phyloP scores from a whole-genome alignment of 129 eudicot species.

The Flaveria brownii region DNA sequence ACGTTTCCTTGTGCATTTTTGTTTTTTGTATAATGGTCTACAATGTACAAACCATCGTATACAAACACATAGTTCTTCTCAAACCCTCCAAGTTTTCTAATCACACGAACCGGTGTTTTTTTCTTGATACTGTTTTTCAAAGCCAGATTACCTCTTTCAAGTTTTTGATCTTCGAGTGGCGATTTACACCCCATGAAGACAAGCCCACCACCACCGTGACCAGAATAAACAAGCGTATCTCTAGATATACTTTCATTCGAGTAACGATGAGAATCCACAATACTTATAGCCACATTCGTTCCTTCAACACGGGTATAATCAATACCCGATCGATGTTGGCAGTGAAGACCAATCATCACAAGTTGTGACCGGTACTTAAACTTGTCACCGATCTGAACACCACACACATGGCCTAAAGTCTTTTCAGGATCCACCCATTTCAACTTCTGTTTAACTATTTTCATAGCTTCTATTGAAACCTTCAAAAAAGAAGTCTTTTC shows the following conservation, averaged over 20 bases:
- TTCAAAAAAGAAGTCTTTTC: slow-evolving; percentile 8
- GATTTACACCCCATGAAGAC: background rate
- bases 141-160: slow-evolving; percentile 47
- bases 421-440: slow-evolving; percentile 32
- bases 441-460: slow-evolving; percentile 22
- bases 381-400: slow-evolving; percentile 52
- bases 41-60: slow-evolving; percentile 47
- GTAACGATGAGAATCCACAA: slow-evolving; percentile 57
- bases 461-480: slow-evolving; percentile 28
- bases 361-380: slow-evolving; percentile 51
- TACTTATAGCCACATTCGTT: slow-evolving; percentile 47
- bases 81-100: slow-evolving; percentile 2
- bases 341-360: slow-evolving; percentile 51
- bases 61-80: slow-evolving; percentile 9
- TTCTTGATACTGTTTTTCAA: slow-evolving; percentile 39
- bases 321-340: slow-evolving; percentile 44
- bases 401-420: slow-evolving; percentile 44
- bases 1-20: slow-evolving; percentile 43
- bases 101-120: slow-evolving; percentile 38
- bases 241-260: slow-evolving; percentile 24
- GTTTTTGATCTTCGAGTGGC: slow-evolving; percentile 42
- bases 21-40: slow-evolving; percentile 27
- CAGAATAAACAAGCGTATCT: slow-evolving; percentile 42
- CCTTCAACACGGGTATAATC: slow-evolving; percentile 41
- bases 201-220: slow-evolving; percentile 74